Evolutionary conservation across 352 stramenopile species (phyloP), one percentile per base, ranked within the genome.

Genomic region (Pythium insidiosum): DNA sequence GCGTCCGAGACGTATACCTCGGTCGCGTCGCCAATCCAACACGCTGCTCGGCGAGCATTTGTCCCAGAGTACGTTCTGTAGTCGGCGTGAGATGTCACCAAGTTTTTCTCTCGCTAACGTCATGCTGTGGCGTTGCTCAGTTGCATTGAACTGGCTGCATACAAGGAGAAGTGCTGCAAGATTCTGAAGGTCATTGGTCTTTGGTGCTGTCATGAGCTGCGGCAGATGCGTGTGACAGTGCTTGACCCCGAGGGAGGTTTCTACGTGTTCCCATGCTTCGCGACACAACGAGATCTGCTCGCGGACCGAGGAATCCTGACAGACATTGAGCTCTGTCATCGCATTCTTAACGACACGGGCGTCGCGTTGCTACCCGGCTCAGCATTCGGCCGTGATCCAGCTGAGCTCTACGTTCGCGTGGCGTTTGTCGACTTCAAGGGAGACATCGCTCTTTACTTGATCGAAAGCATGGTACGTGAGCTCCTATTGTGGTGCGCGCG

Each of bases 381-480:
- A 5, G 82, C 66, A 23, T 94, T 94, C 45, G 83, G 83, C 11
- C 74, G 83, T n/a, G 61, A 59, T 9, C 68, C 73, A 1, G 58
- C 83, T 15, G 81, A 94, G 47, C 68, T 93, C 25, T 89, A 84
- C 39, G 78, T 73, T 20, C 78, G 83, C 0, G 63, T 94, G 26
- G 83, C 83, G 5, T 93, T 89, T 44, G 83, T 94, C 2, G 83
- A 93, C 51, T 94, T 94, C 40, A 90, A 93, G 50, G 83, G 83
- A 41, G 83, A 91, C 20, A 75, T 93, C 34, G 78, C 83, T 15
- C 60, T 94, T 36, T 94, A 94, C 38, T 50, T 91, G 1, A 88
- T 94, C 50, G 78, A 90, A 49, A 91, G 78, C 54, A 89, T 88
- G 76, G 77, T 92, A 61, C 51, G 66, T 64, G 6, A 29, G 2